Percentiles rank a stretch among this genome's conserved stretches.
phyloP scores from a whole-genome alignment of 2,329 filamentous ascomycete species.

The Pseudogymnoascus sp. region DNA sequence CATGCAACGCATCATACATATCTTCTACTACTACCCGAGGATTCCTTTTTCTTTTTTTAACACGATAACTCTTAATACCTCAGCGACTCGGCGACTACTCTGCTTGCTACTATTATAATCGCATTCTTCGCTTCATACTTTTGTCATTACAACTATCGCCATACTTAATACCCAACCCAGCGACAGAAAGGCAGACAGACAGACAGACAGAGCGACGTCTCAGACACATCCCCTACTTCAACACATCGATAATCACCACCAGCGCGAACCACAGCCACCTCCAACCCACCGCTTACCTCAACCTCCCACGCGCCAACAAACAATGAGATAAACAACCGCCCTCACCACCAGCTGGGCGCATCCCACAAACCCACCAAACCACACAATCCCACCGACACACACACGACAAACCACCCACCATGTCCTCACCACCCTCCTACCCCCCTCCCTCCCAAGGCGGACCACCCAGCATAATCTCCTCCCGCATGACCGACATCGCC shows the following conservation, averaged over 20 bases:
- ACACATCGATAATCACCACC: background rate
- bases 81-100: background rate
- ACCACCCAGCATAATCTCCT: conserved; percentile 42
- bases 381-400: background rate
- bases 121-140: background rate
- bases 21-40: background rate
- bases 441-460: conserved; percentile 24
- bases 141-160: background rate
- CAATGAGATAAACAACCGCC: background rate
- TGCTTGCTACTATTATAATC: background rate
- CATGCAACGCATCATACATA: background rate
- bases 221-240: background rate
- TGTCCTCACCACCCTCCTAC: background rate
- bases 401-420: background rate
- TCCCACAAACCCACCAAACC: background rate
- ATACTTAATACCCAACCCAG: background rate
- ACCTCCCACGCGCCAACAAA: background rate
- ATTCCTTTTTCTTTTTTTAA: background rate
- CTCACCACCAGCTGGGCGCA: background rate
- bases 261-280: background rate
- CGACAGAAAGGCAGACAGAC: background rate
- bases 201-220: background rate
- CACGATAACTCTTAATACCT: background rate
- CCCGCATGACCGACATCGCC: conserved; percentile 45
- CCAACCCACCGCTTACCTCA: background rate